Evolutionary conservation across 257 asterid genomes (phyloP).

Genomic region (Linderniella brevidens): DNA sequence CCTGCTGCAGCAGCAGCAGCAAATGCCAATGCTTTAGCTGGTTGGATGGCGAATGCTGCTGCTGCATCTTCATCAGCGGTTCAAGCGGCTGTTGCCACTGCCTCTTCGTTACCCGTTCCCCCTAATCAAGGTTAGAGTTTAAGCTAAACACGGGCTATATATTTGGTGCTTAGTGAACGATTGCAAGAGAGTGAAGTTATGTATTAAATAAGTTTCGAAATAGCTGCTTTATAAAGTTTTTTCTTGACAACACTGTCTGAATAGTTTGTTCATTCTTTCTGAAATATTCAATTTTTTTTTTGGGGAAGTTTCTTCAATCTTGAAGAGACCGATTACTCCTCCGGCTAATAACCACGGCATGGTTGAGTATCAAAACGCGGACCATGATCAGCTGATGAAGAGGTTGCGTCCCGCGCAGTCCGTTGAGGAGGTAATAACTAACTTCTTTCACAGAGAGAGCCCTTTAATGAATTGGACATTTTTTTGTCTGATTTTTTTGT

Average conservation of each 20-base stretch:
- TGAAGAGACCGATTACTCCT: slow-evolving; percentile 80
- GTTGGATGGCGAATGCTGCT: slow-evolving; percentile 89
- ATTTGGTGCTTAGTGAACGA: too few relatives aligned
- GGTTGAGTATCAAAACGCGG: slow-evolving; percentile 83
- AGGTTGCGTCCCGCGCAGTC: slow-evolving; percentile 72
- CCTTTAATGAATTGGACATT: not conserved
- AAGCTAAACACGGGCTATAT: too few relatives aligned
- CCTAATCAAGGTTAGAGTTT: slow-evolving; percentile 55
- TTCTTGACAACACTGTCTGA: too few relatives aligned
- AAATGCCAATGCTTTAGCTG: slow-evolving; percentile 77
- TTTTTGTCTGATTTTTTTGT: slow-evolving; percentile 10
- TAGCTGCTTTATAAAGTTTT: too few relatives aligned
- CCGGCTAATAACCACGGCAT: slow-evolving; percentile 46
- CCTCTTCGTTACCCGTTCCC: slow-evolving; percentile 74
- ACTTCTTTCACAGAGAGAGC: not conserved
- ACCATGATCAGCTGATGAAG: slow-evolving; percentile 80
- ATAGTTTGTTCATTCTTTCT: not conserved
- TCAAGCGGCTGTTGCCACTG: slow-evolving; percentile 89
- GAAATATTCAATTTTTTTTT: too few relatives aligned
- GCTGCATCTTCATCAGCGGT: slow-evolving; percentile 56
- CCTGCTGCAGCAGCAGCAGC: slow-evolving; percentile 72
- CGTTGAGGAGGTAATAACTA: slow-evolving; percentile 67
- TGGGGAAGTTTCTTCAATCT: slow-evolving; percentile 62
- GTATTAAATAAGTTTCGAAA: too few relatives aligned
- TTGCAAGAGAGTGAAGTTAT: too few relatives aligned